Conservation (phyloP, 441 rosid genomes). For the Raphanus hybrid region DNA sequence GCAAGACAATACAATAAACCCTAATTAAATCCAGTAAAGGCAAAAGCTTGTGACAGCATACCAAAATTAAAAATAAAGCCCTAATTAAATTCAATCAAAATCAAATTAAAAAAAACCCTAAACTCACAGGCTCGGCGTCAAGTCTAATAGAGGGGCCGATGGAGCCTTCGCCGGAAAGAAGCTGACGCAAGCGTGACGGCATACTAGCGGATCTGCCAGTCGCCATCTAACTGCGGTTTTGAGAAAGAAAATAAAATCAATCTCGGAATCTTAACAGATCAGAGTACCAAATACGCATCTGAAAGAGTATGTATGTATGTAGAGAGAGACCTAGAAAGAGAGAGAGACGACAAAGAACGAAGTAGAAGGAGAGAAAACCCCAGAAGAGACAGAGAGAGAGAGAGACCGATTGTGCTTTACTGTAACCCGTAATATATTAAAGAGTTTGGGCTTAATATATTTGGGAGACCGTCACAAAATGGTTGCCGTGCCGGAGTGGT, state of each 20-base stretch:
- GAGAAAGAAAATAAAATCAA: background rate
- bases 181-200: slow-evolving; percentile 94
- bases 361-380: background rate
- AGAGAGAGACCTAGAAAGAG: background rate
- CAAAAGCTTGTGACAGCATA: background rate
- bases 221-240: slow-evolving; percentile 56
- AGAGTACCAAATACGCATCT: background rate
- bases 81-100: background rate
- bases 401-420: background rate
- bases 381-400: background rate
- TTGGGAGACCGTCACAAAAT: too few species aligned
- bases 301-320: background rate
- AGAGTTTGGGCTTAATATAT: too few species aligned
- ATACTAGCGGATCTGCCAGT: slow-evolving; percentile 85
- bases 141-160: slow-evolving; percentile 80
- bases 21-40: too few species aligned
- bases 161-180: slow-evolving; percentile 84
- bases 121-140: slow-evolving; percentile 90
- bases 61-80: background rate
- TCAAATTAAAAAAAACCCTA: background rate
- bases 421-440: too few species aligned
- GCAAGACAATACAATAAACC: slow-evolving; percentile 15
- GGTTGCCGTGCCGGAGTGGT: too few species aligned
- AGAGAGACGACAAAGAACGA: background rate
- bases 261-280: background rate